Evolutionary conservation across 177 flowering plant genomes (phyloP).

Genomic region (Vitis hybrid): DNA sequence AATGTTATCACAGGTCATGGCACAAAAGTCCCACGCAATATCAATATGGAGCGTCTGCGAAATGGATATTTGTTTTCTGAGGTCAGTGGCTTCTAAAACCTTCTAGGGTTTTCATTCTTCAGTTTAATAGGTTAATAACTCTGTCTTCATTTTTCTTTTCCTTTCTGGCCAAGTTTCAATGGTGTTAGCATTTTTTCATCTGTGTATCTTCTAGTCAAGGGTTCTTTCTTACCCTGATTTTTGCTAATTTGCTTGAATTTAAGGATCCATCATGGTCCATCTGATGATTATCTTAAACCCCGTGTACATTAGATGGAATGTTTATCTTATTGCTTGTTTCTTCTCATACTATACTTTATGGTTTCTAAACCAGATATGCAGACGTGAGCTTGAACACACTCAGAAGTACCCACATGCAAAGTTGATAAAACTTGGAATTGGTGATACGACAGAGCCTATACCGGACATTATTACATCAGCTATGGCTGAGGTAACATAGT

Average conservation of each 20-base stretch:
- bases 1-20: slow-evolving; percentile 28
- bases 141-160: neutral
- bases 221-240: no score
- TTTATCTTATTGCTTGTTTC: neutral
- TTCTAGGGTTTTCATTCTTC: neutral
- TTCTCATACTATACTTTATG: neutral
- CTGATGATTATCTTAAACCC: no score
- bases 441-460: slow-evolving; percentile 81
- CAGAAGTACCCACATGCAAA: slow-evolving; percentile 66
- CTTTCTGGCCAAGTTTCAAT: no score
- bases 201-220: no score
- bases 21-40: slow-evolving; percentile 59
- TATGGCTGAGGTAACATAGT: slow-evolving; percentile 61
- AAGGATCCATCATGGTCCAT: no score
- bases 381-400: slow-evolving; percentile 40
- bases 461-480: slow-evolving; percentile 61
- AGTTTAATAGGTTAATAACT: neutral
- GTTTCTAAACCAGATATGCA: slow-evolving; percentile 42
- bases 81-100: slow-evolving; percentile 27
- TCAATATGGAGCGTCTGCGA: slow-evolving; percentile 55
- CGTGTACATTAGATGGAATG: neutral
- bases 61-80: slow-evolving; percentile 70
- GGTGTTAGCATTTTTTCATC: no score
- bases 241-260: no score
- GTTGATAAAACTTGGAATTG: slow-evolving; percentile 80